These are phyloP conservation scores for Coniochaeta sp. DNA, from an alignment of 2,329 filamentous ascomycete species.

Conservation along the genomic window DNA sequence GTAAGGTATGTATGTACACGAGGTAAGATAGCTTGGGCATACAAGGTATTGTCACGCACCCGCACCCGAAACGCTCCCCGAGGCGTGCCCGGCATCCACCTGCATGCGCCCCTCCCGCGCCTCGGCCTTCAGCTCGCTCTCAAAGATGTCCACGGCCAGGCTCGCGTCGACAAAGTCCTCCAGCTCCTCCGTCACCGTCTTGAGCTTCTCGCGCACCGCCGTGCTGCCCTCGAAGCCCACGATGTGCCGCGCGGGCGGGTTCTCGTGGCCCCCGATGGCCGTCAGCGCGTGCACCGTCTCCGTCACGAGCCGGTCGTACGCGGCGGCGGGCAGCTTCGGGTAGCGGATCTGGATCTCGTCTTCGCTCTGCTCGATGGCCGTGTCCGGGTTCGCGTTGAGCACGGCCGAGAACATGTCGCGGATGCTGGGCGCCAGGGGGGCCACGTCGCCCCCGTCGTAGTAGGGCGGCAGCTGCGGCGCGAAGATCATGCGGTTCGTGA, in stretches of 20 bases:
- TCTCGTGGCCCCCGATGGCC: conserved; percentile 91
- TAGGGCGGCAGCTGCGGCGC: conserved; percentile 65
- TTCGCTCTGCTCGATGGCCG: conserved; percentile 32
- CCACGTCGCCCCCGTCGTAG: conserved; percentile 55
- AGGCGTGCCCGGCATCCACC: neutral
- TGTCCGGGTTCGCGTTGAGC: conserved; percentile 67
- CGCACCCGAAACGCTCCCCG: neutral
- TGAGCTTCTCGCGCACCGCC: conserved; percentile 91
- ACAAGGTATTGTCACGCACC: too few species aligned
- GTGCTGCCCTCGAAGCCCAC: conserved; percentile 83
- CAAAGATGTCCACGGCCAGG: conserved; percentile 70
- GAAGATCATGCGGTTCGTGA: conserved; percentile 82
- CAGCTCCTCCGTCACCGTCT: conserved; percentile 90
- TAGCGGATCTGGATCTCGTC: conserved; percentile 59
- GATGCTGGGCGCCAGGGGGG: conserved; percentile 71
- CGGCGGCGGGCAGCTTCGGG: conserved; percentile 59
- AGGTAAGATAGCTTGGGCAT: too few species aligned
- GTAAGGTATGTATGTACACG: neutral
- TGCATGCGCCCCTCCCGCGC: conserved; percentile 29
- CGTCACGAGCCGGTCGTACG: conserved; percentile 67
- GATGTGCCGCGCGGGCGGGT: conserved; percentile 89
- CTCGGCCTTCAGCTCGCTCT: conserved; percentile 46
- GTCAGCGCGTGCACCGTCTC: conserved; percentile 89
- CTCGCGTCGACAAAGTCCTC: conserved; percentile 95
- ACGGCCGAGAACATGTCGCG: conserved; percentile 77